Evolutionary conservation across 2,329 filamentous ascomycete species (phyloP).

Genomic region (Ceratocystiopsis brevicomis): DNA sequence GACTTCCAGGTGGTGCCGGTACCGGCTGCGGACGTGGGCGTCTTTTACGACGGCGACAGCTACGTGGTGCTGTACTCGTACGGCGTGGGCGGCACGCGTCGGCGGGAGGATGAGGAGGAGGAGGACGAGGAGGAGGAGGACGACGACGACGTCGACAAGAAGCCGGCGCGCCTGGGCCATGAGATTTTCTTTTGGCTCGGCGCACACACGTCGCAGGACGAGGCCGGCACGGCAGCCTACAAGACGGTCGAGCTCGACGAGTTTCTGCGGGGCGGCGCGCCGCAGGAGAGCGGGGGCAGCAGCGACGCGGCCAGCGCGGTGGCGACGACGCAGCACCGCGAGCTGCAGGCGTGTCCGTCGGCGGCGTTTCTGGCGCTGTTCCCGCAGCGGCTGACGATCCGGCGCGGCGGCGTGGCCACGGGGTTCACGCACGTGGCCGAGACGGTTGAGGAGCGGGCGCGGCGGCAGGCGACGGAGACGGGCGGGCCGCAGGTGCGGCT

Average conservation of each 20-base stretch:
- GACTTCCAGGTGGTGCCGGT: constrained; percentile 44
- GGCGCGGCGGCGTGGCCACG: constrained; percentile 38
- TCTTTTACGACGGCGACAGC: constrained; percentile 50
- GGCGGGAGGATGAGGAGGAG: not conserved
- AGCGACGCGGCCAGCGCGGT: no score
- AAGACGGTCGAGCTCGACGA: constrained; percentile 55
- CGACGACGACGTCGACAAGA: no score
- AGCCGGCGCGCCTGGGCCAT: constrained; percentile 24
- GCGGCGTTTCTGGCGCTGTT: constrained; percentile 42
- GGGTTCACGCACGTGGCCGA: constrained; percentile 45
- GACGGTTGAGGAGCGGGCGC: constrained; percentile 13
- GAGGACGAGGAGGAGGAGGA: not conserved
- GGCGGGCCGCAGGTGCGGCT: constrained; percentile 21
- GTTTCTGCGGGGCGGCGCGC: constrained; percentile 31
- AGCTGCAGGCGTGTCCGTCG: constrained; percentile 39
- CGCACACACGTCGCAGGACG: constrained; percentile 44
- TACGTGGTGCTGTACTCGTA: constrained; percentile 46
- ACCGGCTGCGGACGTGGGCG: constrained; percentile 35
- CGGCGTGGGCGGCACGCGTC: constrained; percentile 6
- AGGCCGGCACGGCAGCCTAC: constrained; percentile 49
- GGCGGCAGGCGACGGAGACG: no score
- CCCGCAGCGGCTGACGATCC: constrained; percentile 34
- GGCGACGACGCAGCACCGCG: constrained; percentile 43
- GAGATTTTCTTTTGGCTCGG: constrained; percentile 57
- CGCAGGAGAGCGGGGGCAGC: no score